Evolutionary conservation across 1,139 yeast genomes (phyloP).

Genomic region (Kodamaea sp.): DNA sequence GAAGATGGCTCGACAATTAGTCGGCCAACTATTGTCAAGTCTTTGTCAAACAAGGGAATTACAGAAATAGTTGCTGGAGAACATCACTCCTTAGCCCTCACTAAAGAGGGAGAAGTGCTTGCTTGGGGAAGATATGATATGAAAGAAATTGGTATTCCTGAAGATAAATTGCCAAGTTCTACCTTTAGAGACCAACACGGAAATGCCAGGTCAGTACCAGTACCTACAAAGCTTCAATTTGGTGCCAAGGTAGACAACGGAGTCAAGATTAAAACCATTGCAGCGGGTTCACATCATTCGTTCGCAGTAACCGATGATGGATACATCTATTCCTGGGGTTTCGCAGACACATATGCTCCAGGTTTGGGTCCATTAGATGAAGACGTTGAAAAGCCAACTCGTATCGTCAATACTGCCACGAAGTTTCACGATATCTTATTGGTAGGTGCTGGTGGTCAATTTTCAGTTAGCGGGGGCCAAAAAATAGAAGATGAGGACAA

Average conservation of each 20-base stretch:
- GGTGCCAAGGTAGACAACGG: constrained; percentile 23
- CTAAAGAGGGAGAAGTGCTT: constrained; percentile 69
- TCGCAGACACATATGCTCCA: constrained; percentile 93
- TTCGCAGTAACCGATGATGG: constrained; percentile 86
- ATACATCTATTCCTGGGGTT: constrained; percentile 92
- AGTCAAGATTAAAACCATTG: constrained; percentile 58
- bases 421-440: constrained; percentile 66
- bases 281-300: constrained; percentile 91
- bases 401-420: constrained; percentile 92
- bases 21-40: constrained; percentile 72
- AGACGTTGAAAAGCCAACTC: constrained; percentile 82
- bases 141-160: constrained; percentile 84
- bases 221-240: constrained; percentile 64
- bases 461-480: constrained; percentile 81
- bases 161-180: constrained; percentile 58
- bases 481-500: constrained; percentile 62
- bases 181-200: constrained; percentile 81
- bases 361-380: constrained; percentile 94
- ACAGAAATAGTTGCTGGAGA: constrained; percentile 85
- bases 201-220: constrained; percentile 82
- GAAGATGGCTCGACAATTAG: constrained; percentile 82
- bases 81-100: constrained; percentile 83
- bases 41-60: constrained; percentile 58
- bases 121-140: constrained; percentile 92
- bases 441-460: constrained; percentile 95